Evolutionary conservation across 2,329 filamentous ascomycete genomes (phyloP).

Genomic region (Fusarium oxysporum): DNA sequence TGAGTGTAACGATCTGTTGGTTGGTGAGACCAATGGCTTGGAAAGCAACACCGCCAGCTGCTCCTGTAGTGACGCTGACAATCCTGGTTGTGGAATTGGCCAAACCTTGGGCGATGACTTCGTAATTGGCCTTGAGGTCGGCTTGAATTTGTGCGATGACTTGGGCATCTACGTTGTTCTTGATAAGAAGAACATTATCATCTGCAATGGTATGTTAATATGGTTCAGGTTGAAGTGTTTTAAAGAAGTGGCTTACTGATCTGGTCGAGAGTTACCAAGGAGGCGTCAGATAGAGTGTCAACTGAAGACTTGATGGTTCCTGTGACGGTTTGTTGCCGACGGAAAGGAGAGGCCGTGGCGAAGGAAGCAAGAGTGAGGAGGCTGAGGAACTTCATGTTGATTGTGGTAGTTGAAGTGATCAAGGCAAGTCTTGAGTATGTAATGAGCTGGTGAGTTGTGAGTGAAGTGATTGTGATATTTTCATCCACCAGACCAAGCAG

Average conservation of each 20-base stretch:
- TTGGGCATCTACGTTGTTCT: background rate
- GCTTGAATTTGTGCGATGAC: background rate
- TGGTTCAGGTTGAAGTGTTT: rapidly evolving
- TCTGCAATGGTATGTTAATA: background rate
- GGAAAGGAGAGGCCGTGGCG: conserved; percentile 17
- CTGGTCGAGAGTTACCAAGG: background rate
- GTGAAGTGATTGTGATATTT: background rate
- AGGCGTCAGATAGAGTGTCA: background rate
- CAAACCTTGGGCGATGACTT: conserved; percentile 4
- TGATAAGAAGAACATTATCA: background rate
- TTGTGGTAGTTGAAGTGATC: background rate
- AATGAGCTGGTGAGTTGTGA: background rate
- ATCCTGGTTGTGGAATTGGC: background rate
- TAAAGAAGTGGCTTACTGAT: conserved; percentile 3
- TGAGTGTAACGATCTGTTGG: conserved; percentile 6
- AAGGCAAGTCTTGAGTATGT: background rate
- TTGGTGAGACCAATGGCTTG: background rate
- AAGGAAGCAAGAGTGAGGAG: conserved; percentile 24
- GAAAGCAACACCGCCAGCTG: conserved; percentile 5
- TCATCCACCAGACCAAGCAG: background rate
- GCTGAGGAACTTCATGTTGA: conserved; percentile 34
- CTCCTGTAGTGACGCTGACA: conserved; percentile 17
- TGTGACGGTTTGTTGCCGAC: conserved; percentile 15
- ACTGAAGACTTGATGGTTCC: conserved; percentile 6
- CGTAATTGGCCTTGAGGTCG: background rate